These are phyloP conservation scores for Yamadazyma jaroonii DNA, from an alignment of 1,139 yeast genomes.

Conservation along the genomic window DNA sequence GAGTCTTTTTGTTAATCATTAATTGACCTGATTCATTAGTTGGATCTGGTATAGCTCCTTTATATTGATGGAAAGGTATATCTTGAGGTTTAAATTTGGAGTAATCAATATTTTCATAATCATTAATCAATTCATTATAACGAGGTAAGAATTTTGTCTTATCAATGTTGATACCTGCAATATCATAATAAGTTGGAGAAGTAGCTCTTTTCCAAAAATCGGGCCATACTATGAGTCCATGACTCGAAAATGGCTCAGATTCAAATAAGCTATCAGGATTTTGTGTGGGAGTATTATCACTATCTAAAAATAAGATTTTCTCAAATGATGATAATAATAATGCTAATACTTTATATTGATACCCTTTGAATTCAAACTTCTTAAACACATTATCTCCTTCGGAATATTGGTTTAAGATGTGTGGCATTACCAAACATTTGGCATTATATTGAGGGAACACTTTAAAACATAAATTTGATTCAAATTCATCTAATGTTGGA, in stretches of 20 bases:
- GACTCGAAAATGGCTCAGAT: conserved; percentile 26
- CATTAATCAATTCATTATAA: conserved; percentile 25
- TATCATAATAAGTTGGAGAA: conserved; percentile 38
- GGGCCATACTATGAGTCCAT: conserved; percentile 47
- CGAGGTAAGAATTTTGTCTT: conserved; percentile 25
- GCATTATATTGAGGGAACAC: conserved; percentile 69
- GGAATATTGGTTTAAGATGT: conserved; percentile 43
- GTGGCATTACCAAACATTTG: conserved; percentile 43
- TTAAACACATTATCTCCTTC: conserved; percentile 11
- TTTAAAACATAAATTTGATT: conserved; percentile 59
- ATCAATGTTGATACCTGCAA: conserved; percentile 32
- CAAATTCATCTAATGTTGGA: conserved; percentile 69
- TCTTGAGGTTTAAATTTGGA: conserved; percentile 14
- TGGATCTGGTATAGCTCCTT: conserved; percentile 76
- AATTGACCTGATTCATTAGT: conserved; percentile 83
- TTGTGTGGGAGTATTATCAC: conserved; percentile 69
- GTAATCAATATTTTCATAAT: conserved; percentile 13
- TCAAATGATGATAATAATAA: conserved; percentile 74
- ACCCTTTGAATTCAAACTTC: conserved; percentile 46
- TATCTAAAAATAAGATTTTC: conserved; percentile 70
- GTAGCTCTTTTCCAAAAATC: conserved; percentile 49
- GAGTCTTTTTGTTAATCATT: conserved; percentile 63
- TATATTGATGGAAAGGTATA: conserved; percentile 63
- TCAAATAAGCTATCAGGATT: conserved; percentile 45
- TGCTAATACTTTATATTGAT: conserved; percentile 77